Evolutionary conservation across 2,329 filamentous ascomycete genomes (phyloP).

Genomic region (Chalaropsis thielavioides): DNA sequence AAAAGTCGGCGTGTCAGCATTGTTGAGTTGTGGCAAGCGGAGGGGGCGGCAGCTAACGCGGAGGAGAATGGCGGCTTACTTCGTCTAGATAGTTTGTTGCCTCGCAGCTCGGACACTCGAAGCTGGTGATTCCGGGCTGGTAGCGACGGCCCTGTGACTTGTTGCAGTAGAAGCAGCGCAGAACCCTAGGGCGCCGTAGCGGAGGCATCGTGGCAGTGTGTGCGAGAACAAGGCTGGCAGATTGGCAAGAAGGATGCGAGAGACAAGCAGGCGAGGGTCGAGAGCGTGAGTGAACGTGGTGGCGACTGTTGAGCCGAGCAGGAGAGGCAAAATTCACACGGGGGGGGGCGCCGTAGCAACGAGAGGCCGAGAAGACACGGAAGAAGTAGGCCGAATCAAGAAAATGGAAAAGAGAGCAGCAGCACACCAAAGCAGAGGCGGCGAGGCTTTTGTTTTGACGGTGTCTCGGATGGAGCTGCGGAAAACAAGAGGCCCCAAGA

Average conservation of each 20-base stretch:
- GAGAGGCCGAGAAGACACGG: background rate
- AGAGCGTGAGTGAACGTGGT: too few species aligned
- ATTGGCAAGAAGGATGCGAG: background rate
- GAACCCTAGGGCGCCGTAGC: constrained; percentile 29
- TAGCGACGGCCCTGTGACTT: constrained; percentile 46
- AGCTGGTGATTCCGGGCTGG: constrained; percentile 46
- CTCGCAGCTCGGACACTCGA: constrained; percentile 65
- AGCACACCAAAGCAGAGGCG: background rate
- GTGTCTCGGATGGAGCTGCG: background rate
- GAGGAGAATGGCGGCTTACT: constrained; percentile 35
- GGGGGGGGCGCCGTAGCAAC: too few species aligned
- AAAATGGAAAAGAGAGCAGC: background rate
- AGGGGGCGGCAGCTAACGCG: background rate
- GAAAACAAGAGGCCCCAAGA: background rate
- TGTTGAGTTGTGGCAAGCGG: background rate
- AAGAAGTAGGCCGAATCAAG: background rate
- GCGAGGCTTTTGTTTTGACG: background rate
- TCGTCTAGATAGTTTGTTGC: constrained; percentile 81
- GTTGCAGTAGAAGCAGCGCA: constrained; percentile 77
- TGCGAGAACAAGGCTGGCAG: background rate
- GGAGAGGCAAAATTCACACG: too few species aligned
- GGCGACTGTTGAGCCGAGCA: too few species aligned
- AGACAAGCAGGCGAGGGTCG: background rate
- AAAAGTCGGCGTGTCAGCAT: background rate
- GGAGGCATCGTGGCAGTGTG: constrained; percentile 28